Percentiles rank a stretch among this genome's conserved stretches.
Conservation (phyloP, 768 basidiomycete genomes). For the Tulasnella sp. region DNA sequence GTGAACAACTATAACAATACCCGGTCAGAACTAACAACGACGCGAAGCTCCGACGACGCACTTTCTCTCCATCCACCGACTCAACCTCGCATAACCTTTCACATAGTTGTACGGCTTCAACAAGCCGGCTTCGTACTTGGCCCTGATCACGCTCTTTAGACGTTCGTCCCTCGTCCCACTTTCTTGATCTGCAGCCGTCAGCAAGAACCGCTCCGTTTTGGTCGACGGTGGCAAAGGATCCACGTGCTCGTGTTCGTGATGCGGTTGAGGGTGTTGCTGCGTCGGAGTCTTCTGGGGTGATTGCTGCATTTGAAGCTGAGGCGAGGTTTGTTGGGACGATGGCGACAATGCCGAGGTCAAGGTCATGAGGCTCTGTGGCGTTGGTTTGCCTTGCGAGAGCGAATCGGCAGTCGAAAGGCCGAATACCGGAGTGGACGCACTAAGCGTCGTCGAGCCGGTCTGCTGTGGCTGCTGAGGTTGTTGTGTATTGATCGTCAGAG, state of each 20-base stretch:
- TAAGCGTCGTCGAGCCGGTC: constrained; percentile 19
- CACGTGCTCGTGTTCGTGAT: constrained; percentile 14
- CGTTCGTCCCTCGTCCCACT: constrained; percentile 83
- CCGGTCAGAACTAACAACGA: background rate
- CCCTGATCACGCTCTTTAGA: constrained; percentile 79
- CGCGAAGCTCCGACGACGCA: constrained; percentile 26
- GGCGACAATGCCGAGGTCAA: constrained; percentile 1
- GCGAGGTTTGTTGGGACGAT: background rate
- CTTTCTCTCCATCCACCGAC: constrained; percentile 93
- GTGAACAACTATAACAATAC: constrained; percentile 51
- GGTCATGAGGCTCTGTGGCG: background rate
- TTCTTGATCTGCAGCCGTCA: constrained; percentile 91
- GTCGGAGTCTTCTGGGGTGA: constrained; percentile 19
- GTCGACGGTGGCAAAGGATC: constrained; percentile 55
- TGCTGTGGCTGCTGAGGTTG: constrained; percentile 28
- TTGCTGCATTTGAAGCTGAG: background rate
- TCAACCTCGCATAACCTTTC: constrained; percentile 83
- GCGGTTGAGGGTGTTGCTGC: constrained; percentile 10
- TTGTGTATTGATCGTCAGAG: too few relatives aligned
- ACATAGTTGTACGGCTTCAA: constrained; percentile 95
- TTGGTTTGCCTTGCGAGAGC: background rate
- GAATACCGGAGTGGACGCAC: constrained; percentile 14
- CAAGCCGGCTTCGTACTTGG: constrained; percentile 93
- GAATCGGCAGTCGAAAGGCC: constrained; percentile 16
- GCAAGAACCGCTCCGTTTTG: constrained; percentile 76